phyloP scores from a whole-genome alignment of 1,284 basidiomycete species.

The Ganoderma resinaceum region DNA sequence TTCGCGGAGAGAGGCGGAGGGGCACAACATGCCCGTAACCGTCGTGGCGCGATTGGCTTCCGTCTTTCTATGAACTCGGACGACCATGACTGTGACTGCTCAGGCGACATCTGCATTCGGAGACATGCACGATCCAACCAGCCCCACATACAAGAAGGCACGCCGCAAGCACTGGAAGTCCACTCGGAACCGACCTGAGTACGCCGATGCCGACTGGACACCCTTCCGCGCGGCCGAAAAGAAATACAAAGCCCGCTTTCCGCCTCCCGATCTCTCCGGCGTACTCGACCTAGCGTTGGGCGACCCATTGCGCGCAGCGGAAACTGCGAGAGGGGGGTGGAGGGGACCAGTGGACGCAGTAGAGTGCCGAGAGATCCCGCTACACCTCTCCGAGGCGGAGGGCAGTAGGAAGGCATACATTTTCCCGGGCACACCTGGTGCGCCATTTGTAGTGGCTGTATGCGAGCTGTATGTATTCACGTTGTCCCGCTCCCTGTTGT shows the following conservation, averaged over 20 bases:
- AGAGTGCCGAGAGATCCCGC: slow-evolving; percentile 42
- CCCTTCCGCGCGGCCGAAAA: slow-evolving; percentile 80
- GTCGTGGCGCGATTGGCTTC: not conserved
- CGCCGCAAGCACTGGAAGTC: slow-evolving; percentile 62
- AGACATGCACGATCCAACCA: slow-evolving; percentile 49
- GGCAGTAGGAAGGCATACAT: slow-evolving; percentile 49
- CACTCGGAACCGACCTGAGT: slow-evolving; percentile 56
- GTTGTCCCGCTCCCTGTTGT: not conserved
- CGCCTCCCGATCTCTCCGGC: slow-evolving; percentile 71
- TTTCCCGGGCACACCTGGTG: slow-evolving; percentile 65
- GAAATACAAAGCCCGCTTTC: slow-evolving; percentile 76
- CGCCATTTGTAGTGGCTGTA: slow-evolving; percentile 32
- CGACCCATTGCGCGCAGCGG: slow-evolving; percentile 47
- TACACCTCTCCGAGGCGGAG: slow-evolving; percentile 2
- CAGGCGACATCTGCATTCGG: slow-evolving; percentile 7
- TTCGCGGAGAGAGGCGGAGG: not conserved
- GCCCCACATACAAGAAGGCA: slow-evolving; percentile 70
- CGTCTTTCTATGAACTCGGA: not conserved
- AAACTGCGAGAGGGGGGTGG: slow-evolving; percentile 56
- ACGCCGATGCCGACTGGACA: slow-evolving; percentile 63
- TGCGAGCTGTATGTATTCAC: slow-evolving; percentile 38
- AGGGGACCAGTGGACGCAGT: slow-evolving; percentile 49
- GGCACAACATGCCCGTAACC: not conserved
- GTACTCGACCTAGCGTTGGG: slow-evolving; percentile 70
- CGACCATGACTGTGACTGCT: slow-evolving; percentile 20